phyloP scores from a whole-genome alignment of 352 stramenopile species.

The Globisporangium abappressorium region DNA sequence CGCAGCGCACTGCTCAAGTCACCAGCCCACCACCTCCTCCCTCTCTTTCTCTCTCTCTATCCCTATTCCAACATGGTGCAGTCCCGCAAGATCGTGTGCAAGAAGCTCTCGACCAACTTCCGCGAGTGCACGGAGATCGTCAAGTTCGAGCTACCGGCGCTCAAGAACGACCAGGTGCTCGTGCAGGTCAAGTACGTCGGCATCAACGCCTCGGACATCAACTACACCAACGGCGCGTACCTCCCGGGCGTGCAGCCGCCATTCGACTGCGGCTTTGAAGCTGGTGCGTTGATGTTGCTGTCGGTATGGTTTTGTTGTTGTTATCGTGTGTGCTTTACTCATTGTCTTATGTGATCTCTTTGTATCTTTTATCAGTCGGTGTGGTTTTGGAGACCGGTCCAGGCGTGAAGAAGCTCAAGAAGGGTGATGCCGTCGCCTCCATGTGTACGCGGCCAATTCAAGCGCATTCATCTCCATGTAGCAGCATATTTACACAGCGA shows the following conservation, averaged over 20 bases:
- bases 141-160: constrained; percentile 33
- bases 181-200: constrained; percentile 39
- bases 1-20: not conserved
- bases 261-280: constrained; percentile 56
- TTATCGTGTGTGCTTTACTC: not conserved
- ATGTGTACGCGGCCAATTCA: constrained; percentile 26
- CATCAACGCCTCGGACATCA: constrained; percentile 55
- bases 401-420: constrained; percentile 36
- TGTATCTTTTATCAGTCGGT: constrained; percentile 19
- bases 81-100: constrained; percentile 76
- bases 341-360: not conserved
- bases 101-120: constrained; percentile 80
- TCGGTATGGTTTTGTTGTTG: not conserved
- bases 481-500: not conserved
- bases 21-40: not conserved
- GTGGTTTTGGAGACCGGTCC: constrained; percentile 31
- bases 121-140: constrained; percentile 72
- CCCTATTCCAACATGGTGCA: constrained; percentile 29
- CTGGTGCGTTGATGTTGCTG: constrained; percentile 13
- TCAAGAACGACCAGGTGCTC: constrained; percentile 48
- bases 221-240: constrained; percentile 57
- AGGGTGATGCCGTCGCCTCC: constrained; percentile 39
- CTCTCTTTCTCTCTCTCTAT: not conserved
- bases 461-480: not conserved
- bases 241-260: constrained; percentile 40